phyloP scores from a whole-genome alignment of 2,329 filamentous ascomycete species.

The Fusarium incarnatum region DNA sequence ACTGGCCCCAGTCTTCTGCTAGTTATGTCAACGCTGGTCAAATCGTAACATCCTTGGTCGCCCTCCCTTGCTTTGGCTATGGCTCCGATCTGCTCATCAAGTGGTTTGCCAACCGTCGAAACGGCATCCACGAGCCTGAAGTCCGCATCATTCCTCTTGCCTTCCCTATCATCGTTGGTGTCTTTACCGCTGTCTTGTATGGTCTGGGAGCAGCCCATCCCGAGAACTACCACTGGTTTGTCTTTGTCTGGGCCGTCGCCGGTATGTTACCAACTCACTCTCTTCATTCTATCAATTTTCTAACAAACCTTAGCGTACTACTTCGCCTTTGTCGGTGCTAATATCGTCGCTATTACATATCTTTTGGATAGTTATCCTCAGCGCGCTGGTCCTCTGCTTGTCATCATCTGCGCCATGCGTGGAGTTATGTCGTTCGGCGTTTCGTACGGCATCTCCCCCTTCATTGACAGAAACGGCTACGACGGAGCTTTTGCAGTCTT shows the following conservation, averaged over 20 bases:
- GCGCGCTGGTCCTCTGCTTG: constrained; percentile 33
- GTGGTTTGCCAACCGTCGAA: constrained; percentile 34
- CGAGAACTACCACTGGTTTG: constrained; percentile 25
- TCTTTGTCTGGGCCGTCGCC: constrained; percentile 21
- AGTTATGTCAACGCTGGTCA: constrained; percentile 41
- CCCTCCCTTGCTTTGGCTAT: constrained; percentile 35
- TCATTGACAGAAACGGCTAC: constrained; percentile 26
- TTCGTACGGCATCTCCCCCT: constrained; percentile 37
- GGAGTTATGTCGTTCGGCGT: constrained; percentile 39
- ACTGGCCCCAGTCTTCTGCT: constrained; percentile 34
- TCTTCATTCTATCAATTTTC: neutral
- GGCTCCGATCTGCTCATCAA: constrained; percentile 40
- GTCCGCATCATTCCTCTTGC: constrained; percentile 36
- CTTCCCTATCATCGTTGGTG: constrained; percentile 34
- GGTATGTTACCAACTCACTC: neutral
- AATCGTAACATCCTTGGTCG: constrained; percentile 35
- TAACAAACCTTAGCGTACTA: neutral
- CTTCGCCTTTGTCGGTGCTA: constrained; percentile 30
- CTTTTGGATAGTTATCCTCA: constrained; percentile 41
- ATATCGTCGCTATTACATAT: constrained; percentile 41
- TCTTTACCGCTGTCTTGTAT: constrained; percentile 20
- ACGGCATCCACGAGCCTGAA: constrained; percentile 38
- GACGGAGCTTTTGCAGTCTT: constrained; percentile 19
- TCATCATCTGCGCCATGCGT: constrained; percentile 40
- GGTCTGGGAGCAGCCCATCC: constrained; percentile 9